Evolutionary conservation across 176 grass and related monocot species (phyloP), one percentile per base, ranked within the genome.

Genomic region (Aegilops bicornis): DNA sequence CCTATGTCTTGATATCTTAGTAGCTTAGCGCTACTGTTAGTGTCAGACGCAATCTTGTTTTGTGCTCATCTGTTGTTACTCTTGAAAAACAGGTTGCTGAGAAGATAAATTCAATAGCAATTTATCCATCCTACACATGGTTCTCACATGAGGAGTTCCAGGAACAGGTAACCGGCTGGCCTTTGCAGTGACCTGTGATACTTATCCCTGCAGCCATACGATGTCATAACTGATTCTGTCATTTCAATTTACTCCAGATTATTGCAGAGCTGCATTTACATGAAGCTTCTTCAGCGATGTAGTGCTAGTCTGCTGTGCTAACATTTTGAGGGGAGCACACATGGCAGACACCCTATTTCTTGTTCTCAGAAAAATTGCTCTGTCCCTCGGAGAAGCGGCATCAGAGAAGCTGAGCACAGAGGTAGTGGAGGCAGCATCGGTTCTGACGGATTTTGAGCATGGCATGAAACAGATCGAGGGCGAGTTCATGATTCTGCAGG

Each of bases 271-370:
- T 78, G 73, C 11, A 43, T 73, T 73, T 43, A 25, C n/a, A 19
- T 36, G 65, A 29, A 20, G 23, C 14, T 72, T 52, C 16, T 4
- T 16, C 35, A 62, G 17, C 14, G 62, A 70, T 60, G 39, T 36
- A 47, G 7, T 10, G 16, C 7, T 16, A 45, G 30, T 16, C 37
- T 43, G 13, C 12, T 13, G 70, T 73, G 70, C 70, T 42, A 40
- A 45, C 31, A 48, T 11, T 65, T 30, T 42, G 20, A 39, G 11
- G 69, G 35, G 22, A 64, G 30, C 42, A 71, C 69, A 17, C 17
- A 93, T 94, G 92, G 92, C 87, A 45, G 92, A 94, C 36, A 56
- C 89, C 0, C 42, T 91, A 35, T 78, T 82, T 64, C 22, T 86
- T 16, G 74, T 89, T 22, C 74, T 91, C 10, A 59, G 45, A 78